Conservation (phyloP, 495 filamentous ascomycete species). For the Aspergillus bertholletiae region DNA sequence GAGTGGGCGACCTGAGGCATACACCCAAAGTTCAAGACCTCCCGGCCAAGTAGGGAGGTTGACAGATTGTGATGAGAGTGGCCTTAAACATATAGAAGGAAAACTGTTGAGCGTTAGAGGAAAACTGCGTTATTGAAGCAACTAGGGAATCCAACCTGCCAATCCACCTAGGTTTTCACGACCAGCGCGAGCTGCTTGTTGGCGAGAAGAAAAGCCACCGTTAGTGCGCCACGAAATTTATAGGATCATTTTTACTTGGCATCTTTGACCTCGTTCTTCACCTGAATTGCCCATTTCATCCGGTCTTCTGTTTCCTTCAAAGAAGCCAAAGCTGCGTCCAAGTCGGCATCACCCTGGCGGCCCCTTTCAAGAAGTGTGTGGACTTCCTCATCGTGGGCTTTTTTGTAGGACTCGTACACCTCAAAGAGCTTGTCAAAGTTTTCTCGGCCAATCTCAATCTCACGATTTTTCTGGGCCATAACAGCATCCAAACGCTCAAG, state of each 20-base stretch:
- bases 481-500: conserved; percentile 60
- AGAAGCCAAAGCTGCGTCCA: conserved; percentile 55
- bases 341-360: conserved; percentile 48
- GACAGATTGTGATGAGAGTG: neutral
- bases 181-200: conserved; percentile 4
- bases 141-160: neutral
- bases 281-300: conserved; percentile 65
- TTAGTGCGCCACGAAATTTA: neutral
- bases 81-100: neutral
- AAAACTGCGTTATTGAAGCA: neutral
- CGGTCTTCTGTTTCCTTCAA: conserved; percentile 59
- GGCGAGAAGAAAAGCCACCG: neutral
- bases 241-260: conserved; percentile 32
- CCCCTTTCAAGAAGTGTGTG: conserved; percentile 52
- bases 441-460: conserved; percentile 54
- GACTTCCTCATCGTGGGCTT: conserved; percentile 57
- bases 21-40: neutral
- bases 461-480: conserved; percentile 66
- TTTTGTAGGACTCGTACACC: conserved; percentile 61
- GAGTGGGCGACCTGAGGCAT: neutral
- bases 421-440: conserved; percentile 57
- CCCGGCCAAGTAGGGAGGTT: neutral
- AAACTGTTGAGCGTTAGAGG: neutral
- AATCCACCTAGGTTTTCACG: neutral
- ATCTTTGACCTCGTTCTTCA: conserved; percentile 51